Evolutionary conservation across 495 filamentous ascomycete genomes (phyloP).

Genomic region (Penicillium waksmanii): DNA sequence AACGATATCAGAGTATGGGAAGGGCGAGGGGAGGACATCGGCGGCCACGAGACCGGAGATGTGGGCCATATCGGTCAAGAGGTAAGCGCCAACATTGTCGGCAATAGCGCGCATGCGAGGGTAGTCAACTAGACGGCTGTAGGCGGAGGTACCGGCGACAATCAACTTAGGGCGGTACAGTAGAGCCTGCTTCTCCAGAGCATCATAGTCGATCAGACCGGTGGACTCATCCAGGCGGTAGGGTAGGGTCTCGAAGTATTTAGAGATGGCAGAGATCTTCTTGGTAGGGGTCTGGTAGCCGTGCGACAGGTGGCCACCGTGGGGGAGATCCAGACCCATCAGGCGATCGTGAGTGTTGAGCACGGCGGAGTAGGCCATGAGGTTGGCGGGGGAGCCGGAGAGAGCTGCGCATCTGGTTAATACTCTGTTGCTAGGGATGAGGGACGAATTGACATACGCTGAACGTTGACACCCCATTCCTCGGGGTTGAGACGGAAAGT

Average conservation of each 20-base stretch:
- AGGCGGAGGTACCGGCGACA: conserved; percentile 91
- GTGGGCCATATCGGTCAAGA: conserved; percentile 96
- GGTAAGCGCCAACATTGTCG: conserved; percentile 88
- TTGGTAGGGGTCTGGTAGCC: conserved; percentile 97
- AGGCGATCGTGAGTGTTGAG: conserved; percentile 91
- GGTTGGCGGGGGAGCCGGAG: conserved; percentile 93
- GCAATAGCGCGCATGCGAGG: conserved; percentile 82
- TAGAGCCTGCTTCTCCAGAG: conserved; percentile 79
- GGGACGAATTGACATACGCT: conserved; percentile 60
- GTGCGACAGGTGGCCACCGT: conserved; percentile 95
- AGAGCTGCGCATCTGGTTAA: conserved; percentile 64
- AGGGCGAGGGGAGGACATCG: conserved; percentile 87
- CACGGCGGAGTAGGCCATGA: conserved; percentile 92
- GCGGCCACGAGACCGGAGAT: conserved; percentile 94
- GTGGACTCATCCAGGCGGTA: conserved; percentile 91
- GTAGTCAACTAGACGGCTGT: conserved; percentile 94
- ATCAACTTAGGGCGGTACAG: conserved; percentile 95
- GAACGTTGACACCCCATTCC: conserved; percentile 98
- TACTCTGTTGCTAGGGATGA: neutral
- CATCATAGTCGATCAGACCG: conserved; percentile 91
- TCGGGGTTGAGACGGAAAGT: conserved; percentile 79
- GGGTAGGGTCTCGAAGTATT: conserved; percentile 97
- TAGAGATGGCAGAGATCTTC: conserved; percentile 97
- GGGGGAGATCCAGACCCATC: conserved; percentile 96
- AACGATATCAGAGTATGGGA: conserved; percentile 86